A percentile compares a stretch with the other conserved stretches of the same genome.
These are phyloP conservation scores for Starmerella cellae DNA, from an alignment of 805 yeast genomes.

Conservation along the genomic window DNA sequence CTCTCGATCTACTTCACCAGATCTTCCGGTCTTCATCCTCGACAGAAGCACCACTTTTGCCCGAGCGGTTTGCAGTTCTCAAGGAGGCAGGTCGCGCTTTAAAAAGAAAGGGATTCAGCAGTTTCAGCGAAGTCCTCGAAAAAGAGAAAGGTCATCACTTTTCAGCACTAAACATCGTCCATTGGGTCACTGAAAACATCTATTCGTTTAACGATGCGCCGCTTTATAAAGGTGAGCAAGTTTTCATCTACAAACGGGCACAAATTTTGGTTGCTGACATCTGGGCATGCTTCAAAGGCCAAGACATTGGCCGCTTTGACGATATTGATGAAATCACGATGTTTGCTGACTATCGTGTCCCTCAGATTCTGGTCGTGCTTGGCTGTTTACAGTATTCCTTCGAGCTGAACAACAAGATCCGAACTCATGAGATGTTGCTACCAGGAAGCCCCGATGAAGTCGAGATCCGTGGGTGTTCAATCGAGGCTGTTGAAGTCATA, in stretches of 20 bases:
- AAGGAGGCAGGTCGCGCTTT: slow-evolving; percentile 29
- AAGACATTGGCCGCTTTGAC: slow-evolving; percentile 27
- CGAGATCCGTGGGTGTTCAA: slow-evolving; percentile 34
- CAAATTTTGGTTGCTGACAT: slow-evolving; percentile 33
- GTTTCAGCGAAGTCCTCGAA: slow-evolving; percentile 22
- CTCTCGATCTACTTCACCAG: slow-evolving; percentile 18
- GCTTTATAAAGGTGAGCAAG: slow-evolving; percentile 24
- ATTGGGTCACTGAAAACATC: slow-evolving; percentile 23
- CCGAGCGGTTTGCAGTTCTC: slow-evolving; percentile 27
- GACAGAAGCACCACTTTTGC: slow-evolving; percentile 28
- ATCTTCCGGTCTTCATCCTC: slow-evolving; percentile 27
- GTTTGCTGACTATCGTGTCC: slow-evolving; percentile 38
- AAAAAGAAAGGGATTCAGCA: slow-evolving; percentile 2
- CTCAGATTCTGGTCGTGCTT: slow-evolving; percentile 31
- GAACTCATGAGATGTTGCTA: slow-evolving; percentile 17
- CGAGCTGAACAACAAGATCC: slow-evolving; percentile 20
- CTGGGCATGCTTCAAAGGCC: slow-evolving; percentile 34
- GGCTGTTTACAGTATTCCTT: slow-evolving; percentile 29
- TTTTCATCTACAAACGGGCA: slow-evolving; percentile 31
- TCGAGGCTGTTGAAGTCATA: slow-evolving; percentile 32
- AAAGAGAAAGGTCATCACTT: slow-evolving; percentile 13
- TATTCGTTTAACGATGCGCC: slow-evolving; percentile 28
- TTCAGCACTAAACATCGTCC: slow-evolving; percentile 28
- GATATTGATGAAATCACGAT: slow-evolving; percentile 33
- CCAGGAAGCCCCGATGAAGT: slow-evolving; percentile 29